These are phyloP conservation scores for Phanerochaete carnosa DNA, from an alignment of 768 basidiomycete species.

Conservation along the genomic window DNA sequence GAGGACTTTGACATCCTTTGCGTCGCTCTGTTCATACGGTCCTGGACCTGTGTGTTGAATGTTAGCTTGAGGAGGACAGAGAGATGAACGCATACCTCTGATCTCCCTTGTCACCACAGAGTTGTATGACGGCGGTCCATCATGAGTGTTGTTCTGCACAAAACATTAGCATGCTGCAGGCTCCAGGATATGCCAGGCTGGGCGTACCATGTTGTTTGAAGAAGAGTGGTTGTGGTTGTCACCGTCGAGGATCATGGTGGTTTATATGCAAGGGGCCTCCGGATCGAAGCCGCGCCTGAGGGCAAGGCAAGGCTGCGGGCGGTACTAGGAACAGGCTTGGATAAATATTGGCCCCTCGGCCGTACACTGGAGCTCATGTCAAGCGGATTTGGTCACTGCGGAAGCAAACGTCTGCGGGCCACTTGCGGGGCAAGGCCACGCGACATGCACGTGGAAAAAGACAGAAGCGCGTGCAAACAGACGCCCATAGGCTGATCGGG, in stretches of 20 bases:
- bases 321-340: too few species aligned
- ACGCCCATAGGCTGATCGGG: not conserved
- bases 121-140: constrained; percentile 29
- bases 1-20: constrained; percentile 19
- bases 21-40: constrained; percentile 15
- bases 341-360: not conserved
- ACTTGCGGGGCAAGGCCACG: not conserved
- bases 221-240: not conserved
- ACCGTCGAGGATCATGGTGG: not conserved
- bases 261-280: not conserved
- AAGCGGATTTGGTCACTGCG: not conserved
- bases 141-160: constrained; percentile 11
- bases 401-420: not conserved
- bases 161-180: not conserved
- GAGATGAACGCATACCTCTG: constrained; percentile 9
- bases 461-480: not conserved
- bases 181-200: not conserved
- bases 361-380: not conserved
- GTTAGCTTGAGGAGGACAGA: not conserved
- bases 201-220: constrained; percentile 8
- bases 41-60: constrained; percentile 9
- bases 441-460: not conserved
- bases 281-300: not conserved
- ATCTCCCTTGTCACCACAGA: constrained; percentile 14
- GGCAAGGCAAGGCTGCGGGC: not conserved